These are phyloP conservation scores for Phtheirospermum japonicum DNA, from an alignment of 257 asterid species.

Conservation along the genomic window DNA sequence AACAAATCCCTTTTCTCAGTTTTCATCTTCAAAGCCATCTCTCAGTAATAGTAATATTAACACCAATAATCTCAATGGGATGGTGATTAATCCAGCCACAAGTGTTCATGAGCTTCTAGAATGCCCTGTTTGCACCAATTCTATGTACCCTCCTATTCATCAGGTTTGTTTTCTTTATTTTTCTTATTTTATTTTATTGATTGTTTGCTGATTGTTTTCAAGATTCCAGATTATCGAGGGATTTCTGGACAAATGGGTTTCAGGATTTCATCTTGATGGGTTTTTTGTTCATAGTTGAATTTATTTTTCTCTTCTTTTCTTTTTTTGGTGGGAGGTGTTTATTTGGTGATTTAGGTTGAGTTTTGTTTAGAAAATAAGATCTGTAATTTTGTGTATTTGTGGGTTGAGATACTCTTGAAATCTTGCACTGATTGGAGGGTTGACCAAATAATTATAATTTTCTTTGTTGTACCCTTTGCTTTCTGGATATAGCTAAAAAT, in stretches of 20 bases:
- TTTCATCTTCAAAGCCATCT: slow-evolving; percentile 41
- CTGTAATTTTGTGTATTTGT: slow-evolving; percentile 20
- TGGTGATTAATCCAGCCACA: slow-evolving; percentile 39
- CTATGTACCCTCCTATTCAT: slow-evolving; percentile 75
- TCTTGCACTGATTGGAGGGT: slow-evolving; percentile 23
- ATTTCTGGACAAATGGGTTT: too few relatives aligned
- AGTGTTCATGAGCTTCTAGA: slow-evolving; percentile 70
- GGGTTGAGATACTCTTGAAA: slow-evolving; percentile 19
- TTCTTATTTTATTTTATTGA: not conserved
- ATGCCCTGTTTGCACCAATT: slow-evolving; percentile 64
- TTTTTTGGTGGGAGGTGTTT: not conserved
- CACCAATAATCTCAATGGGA: slow-evolving; percentile 34
- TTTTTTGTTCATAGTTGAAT: not conserved
- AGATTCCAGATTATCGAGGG: slow-evolving; percentile 16
- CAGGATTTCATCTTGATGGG: slow-evolving; percentile 21
- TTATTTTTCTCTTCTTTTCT: not conserved
- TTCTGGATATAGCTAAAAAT: slow-evolving; percentile 1
- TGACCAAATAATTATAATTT: slow-evolving; percentile 16
- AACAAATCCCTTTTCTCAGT: slow-evolving; percentile 41
- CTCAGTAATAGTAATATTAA: slow-evolving; percentile 30
- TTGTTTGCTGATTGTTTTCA: slow-evolving; percentile 15
- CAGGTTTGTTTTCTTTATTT: slow-evolving; percentile 42
- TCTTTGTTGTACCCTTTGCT: not conserved
- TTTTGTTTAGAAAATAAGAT: not conserved
- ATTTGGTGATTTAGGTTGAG: too few relatives aligned